Evolutionary conservation across 106 monocot species (phyloP).

Genomic region (Platanthera zijinensis): DNA sequence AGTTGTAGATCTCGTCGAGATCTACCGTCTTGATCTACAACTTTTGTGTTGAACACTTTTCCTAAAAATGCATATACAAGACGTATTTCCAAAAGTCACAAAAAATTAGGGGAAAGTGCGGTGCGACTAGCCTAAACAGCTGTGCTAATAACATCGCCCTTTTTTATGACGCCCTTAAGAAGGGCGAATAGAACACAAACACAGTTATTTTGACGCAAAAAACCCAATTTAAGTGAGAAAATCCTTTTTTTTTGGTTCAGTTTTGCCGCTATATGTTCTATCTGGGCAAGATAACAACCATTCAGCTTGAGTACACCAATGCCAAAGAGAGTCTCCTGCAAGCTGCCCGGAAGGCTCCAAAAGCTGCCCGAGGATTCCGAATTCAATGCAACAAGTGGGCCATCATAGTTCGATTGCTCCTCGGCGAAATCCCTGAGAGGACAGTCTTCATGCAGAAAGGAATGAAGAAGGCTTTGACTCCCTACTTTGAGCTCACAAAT

Average conservation of each 20-base stretch:
- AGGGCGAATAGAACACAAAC: too few relatives aligned
- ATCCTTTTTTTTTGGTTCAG: constrained; percentile 18
- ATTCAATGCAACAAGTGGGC: constrained; percentile 99
- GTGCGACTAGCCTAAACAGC: too few relatives aligned
- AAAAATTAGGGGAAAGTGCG: too few relatives aligned
- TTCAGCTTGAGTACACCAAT: constrained; percentile 97
- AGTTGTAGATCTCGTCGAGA: too few relatives aligned
- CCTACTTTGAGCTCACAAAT: constrained; percentile 97
- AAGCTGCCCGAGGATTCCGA: constrained; percentile 74
- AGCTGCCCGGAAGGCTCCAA: constrained; percentile 88
- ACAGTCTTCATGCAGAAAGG: constrained; percentile 99
- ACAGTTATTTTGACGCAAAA: too few relatives aligned
- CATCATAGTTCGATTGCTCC: constrained; percentile 75
- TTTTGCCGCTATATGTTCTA: constrained; percentile 91
- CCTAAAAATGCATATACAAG: too few relatives aligned
- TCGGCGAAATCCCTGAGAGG: constrained; percentile 93
- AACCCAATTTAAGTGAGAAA: neutral
- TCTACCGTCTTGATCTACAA: too few relatives aligned
- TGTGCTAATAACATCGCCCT: too few relatives aligned
- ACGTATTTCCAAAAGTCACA: too few relatives aligned
- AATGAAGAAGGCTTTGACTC: constrained; percentile 82
- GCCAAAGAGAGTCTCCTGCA: constrained; percentile 94
- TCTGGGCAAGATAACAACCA: constrained; percentile 92
- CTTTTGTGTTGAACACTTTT: too few relatives aligned
- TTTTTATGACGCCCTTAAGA: too few relatives aligned